Conservation (phyloP, 2,329 filamentous ascomycete species). For the Fusarium transvaalense region DNA sequence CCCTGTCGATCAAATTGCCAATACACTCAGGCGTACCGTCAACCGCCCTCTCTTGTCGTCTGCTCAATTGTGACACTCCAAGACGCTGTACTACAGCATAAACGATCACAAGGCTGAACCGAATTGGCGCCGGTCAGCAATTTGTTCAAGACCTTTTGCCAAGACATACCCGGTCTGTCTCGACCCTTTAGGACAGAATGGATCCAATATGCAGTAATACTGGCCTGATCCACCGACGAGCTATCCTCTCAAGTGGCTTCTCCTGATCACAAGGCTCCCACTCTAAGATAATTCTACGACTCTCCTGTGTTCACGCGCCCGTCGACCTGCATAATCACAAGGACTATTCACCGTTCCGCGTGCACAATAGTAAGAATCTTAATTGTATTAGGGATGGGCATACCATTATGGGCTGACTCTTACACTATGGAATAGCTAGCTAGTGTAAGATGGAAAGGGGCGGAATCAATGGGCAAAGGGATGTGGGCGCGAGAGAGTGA, state of each 20-base stretch:
- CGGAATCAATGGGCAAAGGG: background rate
- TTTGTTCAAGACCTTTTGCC: slow-evolving; percentile 7
- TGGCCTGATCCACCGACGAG: slow-evolving; percentile 12
- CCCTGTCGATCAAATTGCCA: slow-evolving; percentile 10
- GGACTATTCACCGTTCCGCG: slow-evolving; percentile 6
- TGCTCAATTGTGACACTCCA: background rate
- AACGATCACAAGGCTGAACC: slow-evolving; percentile 9
- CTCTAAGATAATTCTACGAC: slow-evolving; percentile 3
- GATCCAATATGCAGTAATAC: slow-evolving; percentile 17
- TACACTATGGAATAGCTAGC: slow-evolving; percentile 17
- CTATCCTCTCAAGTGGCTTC: background rate
- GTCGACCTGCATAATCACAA: slow-evolving; percentile 36
- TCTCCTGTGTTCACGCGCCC: slow-evolving; percentile 29
- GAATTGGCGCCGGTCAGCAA: slow-evolving; percentile 4
- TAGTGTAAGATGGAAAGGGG: slow-evolving; percentile 6
- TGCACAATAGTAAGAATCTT: slow-evolving; percentile 24
- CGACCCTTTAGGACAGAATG: slow-evolving; percentile 14
- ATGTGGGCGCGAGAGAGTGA: slow-evolving; percentile 11
- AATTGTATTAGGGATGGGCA: slow-evolving; percentile 15
- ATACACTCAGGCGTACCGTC: background rate
- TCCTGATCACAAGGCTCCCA: slow-evolving; percentile 15
- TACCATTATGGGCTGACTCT: slow-evolving; percentile 32
- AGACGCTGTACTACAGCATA: background rate
- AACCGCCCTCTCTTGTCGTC: background rate
- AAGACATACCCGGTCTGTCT: slow-evolving; percentile 17